Evolutionary conservation across 2,329 filamentous ascomycete species (phyloP).

Genomic region (Penicillium verrucosum): DNA sequence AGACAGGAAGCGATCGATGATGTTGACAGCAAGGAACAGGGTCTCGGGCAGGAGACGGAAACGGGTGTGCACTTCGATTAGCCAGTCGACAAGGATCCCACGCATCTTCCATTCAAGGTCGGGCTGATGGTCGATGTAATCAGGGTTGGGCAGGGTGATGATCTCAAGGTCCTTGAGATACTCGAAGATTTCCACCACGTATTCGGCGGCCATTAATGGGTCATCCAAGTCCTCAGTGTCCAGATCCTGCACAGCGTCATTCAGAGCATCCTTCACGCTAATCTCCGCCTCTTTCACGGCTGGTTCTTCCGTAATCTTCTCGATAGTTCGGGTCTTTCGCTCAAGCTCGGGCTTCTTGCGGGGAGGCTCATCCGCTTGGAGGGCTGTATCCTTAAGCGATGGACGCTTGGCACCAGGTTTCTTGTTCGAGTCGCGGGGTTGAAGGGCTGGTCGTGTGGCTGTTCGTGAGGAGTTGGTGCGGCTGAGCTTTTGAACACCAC

Average conservation of each 20-base stretch:
- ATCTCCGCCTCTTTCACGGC: slow-evolving; percentile 22
- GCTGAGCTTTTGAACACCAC: slow-evolving; percentile 74
- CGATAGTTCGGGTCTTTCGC: slow-evolving; percentile 36
- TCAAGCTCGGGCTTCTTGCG: slow-evolving; percentile 63
- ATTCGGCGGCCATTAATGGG: slow-evolving; percentile 96
- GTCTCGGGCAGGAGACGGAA: slow-evolving; percentile 96
- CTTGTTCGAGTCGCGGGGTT: slow-evolving; percentile 64
- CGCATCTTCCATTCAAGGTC: slow-evolving; percentile 99
- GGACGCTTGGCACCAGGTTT: slow-evolving; percentile 63
- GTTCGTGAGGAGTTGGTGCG: slow-evolving; percentile 60
- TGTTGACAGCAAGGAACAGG: slow-evolving; percentile 93
- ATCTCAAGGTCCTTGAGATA: slow-evolving; percentile 86
- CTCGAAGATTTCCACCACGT: slow-evolving; percentile 95
- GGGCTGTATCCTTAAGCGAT: slow-evolving; percentile 57
- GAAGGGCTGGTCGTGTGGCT: slow-evolving; percentile 45
- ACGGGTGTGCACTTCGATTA: slow-evolving; percentile 95
- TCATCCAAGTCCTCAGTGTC: slow-evolving; percentile 88
- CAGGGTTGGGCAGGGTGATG: slow-evolving; percentile 75
- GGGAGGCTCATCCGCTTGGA: slow-evolving; percentile 60
- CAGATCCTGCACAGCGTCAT: slow-evolving; percentile 54
- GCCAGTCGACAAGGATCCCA: slow-evolving; percentile 94
- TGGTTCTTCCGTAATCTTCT: neutral
- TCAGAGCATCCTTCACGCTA: slow-evolving; percentile 39
- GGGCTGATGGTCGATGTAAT: slow-evolving; percentile 93
- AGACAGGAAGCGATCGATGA: slow-evolving; percentile 96